Percentiles rank a stretch among this genome's conserved stretches.
Evolutionary conservation across 2,329 filamentous ascomycete genomes (phyloP).

Genomic region (Colletotrichum noveboracense): DNA sequence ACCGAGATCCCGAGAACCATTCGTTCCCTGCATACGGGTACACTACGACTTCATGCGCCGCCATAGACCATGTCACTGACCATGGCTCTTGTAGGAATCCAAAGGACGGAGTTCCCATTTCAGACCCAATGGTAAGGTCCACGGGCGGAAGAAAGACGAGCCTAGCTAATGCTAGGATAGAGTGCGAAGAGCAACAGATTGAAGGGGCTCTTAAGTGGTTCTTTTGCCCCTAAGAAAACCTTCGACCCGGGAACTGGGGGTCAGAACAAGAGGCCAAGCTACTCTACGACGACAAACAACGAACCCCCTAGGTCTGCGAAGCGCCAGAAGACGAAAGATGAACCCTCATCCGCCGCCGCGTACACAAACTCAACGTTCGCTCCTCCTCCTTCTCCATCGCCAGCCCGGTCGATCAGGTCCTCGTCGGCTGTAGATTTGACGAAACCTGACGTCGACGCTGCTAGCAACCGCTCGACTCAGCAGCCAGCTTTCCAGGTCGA

Average conservation of each 20-base stretch:
- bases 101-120: constrained; percentile 11
- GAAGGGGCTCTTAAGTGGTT: not conserved
- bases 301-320: constrained; percentile 2
- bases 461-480: constrained; percentile 1
- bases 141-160: no score
- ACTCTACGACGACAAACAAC: not conserved
- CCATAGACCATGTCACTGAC: not conserved
- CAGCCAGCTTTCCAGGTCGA: not conserved
- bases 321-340: constrained; percentile 5
- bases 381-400: not conserved
- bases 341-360: not conserved
- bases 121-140: constrained; percentile 13
- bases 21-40: constrained; percentile 18
- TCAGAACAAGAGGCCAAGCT: not conserved
- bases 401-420: not conserved
- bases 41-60: not conserved
- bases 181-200: not conserved
- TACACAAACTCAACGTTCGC: not conserved
- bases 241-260: not conserved
- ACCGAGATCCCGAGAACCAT: not conserved
- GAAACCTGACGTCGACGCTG: not conserved
- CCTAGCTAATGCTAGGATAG: not conserved
- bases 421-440: constrained; percentile 1
- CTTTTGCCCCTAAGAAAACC: not conserved
- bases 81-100: not conserved